Evolutionary conservation across 106 monocot species (phyloP).

Genomic region (Ottelia alismoides): DNA sequence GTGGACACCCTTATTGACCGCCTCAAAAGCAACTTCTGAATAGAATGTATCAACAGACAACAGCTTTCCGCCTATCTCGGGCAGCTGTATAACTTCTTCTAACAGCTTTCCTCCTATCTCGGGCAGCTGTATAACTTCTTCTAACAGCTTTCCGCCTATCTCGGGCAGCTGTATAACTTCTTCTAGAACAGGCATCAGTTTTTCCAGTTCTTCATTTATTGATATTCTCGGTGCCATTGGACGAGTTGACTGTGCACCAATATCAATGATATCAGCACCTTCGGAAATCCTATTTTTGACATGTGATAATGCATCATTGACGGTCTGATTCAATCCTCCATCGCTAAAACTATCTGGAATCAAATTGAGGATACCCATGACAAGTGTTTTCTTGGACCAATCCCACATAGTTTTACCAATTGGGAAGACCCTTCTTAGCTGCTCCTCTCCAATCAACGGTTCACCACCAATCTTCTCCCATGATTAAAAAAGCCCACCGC

Average conservation of each 20-base stretch:
- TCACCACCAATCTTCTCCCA: conserved; percentile 82
- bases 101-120: too few species aligned
- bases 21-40: conserved; percentile 70
- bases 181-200: conserved; percentile 67
- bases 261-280: conserved; percentile 87
- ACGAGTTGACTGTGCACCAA: conserved; percentile 88
- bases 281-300: conserved; percentile 45
- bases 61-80: conserved; percentile 62
- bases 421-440: conserved; percentile 72
- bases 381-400: conserved; percentile 64
- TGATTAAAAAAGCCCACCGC: conserved; percentile 45
- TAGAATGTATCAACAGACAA: conserved; percentile 87
- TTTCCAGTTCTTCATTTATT: conserved; percentile 47
- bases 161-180: conserved; percentile 42
- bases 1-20: conserved; percentile 68
- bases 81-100: conserved; percentile 42
- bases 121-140: too few species aligned
- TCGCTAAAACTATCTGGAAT: conserved; percentile 97
- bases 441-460: conserved; percentile 33
- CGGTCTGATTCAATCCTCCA: conserved; percentile 58
- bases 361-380: conserved; percentile 89
- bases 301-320: conserved; percentile 54
- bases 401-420: conserved; percentile 40
- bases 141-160: too few species aligned
- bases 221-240: conserved; percentile 56